A percentile compares a stretch with the other conserved stretches of the same genome.
These are phyloP conservation scores for Coemansia interrupta DNA, from an alignment of 192 early-diverging fungal species.

Conservation along the genomic window DNA sequence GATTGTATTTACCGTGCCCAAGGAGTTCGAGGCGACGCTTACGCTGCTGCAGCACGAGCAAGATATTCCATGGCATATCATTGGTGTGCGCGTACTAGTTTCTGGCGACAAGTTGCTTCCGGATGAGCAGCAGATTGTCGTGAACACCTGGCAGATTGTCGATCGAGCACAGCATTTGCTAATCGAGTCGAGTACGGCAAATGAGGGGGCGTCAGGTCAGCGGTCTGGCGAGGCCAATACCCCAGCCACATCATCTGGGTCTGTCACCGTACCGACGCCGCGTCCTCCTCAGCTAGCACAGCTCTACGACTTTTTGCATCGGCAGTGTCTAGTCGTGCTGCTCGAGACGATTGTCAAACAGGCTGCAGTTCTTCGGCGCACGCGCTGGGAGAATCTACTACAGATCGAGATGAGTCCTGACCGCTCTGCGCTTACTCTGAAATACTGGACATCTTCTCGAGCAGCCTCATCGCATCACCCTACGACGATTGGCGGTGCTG, in stretches of 20 bases:
- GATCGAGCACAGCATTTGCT: constrained; percentile 33
- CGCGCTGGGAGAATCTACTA: constrained; percentile 48
- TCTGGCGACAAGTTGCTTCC: constrained; percentile 29
- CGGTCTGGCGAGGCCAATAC: not conserved
- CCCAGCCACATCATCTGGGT: not conserved
- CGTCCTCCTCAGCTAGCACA: constrained; percentile 62
- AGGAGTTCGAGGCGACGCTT: constrained; percentile 60
- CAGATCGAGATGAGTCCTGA: constrained; percentile 33
- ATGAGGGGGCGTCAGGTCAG: not conserved
- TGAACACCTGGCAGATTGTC: constrained; percentile 33
- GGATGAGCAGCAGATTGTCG: constrained; percentile 20
- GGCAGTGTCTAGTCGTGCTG: constrained; percentile 61
- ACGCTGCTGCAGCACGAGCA: constrained; percentile 63
- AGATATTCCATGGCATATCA: constrained; percentile 65
- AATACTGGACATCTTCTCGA: constrained; percentile 42
- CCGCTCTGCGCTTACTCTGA: constrained; percentile 26
- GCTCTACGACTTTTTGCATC: constrained; percentile 73
- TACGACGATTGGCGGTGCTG: not conserved
- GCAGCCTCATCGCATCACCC: constrained; percentile 13
- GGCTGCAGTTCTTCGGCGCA: constrained; percentile 39
- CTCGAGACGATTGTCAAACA: constrained; percentile 68
- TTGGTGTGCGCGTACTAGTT: constrained; percentile 67
- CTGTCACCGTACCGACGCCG: not conserved
- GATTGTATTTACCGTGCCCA: constrained; percentile 63
- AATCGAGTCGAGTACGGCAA: constrained; percentile 17